Evolutionary conservation across 2,329 filamentous ascomycete genomes (phyloP), one percentile per base, ranked within the genome.

Genomic region (Apiospora aurea): DNA sequence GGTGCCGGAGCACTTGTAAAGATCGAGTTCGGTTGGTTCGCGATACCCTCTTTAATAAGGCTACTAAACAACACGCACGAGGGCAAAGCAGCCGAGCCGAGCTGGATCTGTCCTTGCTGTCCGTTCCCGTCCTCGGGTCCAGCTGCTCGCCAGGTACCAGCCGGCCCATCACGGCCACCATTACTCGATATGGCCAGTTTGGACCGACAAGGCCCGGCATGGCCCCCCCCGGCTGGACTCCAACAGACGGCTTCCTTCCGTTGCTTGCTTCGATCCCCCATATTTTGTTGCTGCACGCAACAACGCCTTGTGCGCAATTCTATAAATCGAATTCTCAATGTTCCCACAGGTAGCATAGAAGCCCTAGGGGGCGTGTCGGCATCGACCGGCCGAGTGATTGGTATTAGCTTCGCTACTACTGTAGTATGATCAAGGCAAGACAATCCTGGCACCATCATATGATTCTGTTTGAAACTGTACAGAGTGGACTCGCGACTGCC

Each of bases 121-220:
- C 71, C 71, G 71, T 49, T 72, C 68, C 68, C 71, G 71, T 67
- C 61, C 34, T 70, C 71, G 69, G 71, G 34, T 61, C 71, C 71
- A 64, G 41, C 29, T 61, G 53, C 53, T 38, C 53, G 29, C 34
- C 53, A 61, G 26, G 26, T 29, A 38, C 57, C 51, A 57, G 51
- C 34, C 51, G n/a, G 49, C 49, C n/a, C 49, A 51, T 51, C n/a
- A 51, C 57, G 57, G 57, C 57, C 57, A 29, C 14, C 34, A 64
- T 64, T 64, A 41, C 57, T 64, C 57, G 34, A 64, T 64, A 64
- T 41, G 13, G 57, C 57, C 57, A 64, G 57, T 64, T 64, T 64
- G 57, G 18, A 10, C 57, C 57, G 53, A 64, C 16, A 18, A 64
- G 34, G 57, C 57, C 57, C 57, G 57, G 18, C 29, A 21, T 64